Base-by-base conservation (phyloP, 2,329 filamentous ascomycete species). In the Dothiorella sarmentorum region DNA sequence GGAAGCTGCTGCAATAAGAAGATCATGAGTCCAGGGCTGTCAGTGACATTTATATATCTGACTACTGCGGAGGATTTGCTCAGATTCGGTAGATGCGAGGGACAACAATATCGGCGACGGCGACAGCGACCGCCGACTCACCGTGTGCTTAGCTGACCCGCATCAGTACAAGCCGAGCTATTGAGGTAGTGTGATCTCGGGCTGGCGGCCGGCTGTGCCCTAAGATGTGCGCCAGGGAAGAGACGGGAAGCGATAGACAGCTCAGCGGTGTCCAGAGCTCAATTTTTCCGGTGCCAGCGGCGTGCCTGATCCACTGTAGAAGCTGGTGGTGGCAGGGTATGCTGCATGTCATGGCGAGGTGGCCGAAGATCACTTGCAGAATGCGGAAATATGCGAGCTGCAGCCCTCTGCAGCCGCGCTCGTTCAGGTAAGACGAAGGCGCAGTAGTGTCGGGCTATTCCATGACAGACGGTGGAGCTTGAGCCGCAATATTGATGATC, bases 401-500 rank as follows among this genome's bases (percentile, higher is more conserved):
- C 44, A 49, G 44, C 44, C 44, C 45, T 11, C 47, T 52, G 47
- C 33, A 29, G n/a, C 11, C 7, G 22, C 7, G 10, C 49, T 15
- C 24, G 22, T 27, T 40, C 15, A 7, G 35, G 49, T 53, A 53
- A 40, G 49, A 42, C 33, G 24, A 18, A 40, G 35, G 24, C 24
- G 35, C 49, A 53, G 49, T 53, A 53, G 49, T 24, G 33, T 40
- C 49, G 49, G 49, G 35, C 49, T 18, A 20, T 49, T 53, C 29
- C 35, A 7, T 29, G 35, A 40, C 49, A 53, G 49, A 11, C 35
- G 49, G 17, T 33, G 9, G 31, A 53, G 49, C 29, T 26, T 38
- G 49, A 53, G 49, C 49, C 49, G 49, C 49, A 53, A 40, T 53
- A 53, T 53, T 53, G 49, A 53, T 27, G 49, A 53, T 53, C 49